Conservation (phyloP, 495 filamentous ascomycete genomes). For the Gamarada debralockiae region DNA sequence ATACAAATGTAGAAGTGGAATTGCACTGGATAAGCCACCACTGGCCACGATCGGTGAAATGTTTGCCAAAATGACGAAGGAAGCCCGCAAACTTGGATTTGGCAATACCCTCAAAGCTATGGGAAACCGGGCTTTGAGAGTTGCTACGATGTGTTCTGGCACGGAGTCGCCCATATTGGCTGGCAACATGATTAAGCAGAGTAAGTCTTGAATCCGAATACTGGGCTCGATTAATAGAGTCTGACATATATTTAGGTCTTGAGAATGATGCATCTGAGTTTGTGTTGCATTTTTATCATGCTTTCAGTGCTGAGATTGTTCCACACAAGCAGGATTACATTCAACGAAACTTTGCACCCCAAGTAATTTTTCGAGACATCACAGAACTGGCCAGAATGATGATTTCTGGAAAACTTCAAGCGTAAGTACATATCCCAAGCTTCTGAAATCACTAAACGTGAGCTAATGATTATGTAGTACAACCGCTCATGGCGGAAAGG, state of each 20-base stretch:
- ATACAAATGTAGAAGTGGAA: neutral
- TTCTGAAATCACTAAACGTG: neutral
- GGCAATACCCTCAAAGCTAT: neutral
- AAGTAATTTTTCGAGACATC: slow-evolving; percentile 67
- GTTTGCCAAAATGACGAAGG: neutral
- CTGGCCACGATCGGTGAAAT: neutral
- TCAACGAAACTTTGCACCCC: slow-evolving; percentile 63
- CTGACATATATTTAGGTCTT: too few relatives aligned
- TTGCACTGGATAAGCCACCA: neutral
- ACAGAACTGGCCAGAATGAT: slow-evolving; percentile 44
- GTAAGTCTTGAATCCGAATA: slow-evolving; percentile 10
- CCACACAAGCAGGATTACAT: slow-evolving; percentile 80
- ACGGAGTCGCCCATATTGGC: slow-evolving; percentile 77
- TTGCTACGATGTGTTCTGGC: slow-evolving; percentile 80
- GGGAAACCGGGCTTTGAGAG: slow-evolving; percentile 38
- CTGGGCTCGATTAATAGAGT: too few relatives aligned
- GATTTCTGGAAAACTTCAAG: slow-evolving; percentile 11
- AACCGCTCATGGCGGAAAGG: slow-evolving; percentile 65
- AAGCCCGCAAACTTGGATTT: neutral
- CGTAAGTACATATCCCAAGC: neutral
- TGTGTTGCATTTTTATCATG: slow-evolving; percentile 57
- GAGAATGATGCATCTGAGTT: too few relatives aligned
- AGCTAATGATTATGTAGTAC: slow-evolving; percentile 42
- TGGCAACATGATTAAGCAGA: slow-evolving; percentile 34
- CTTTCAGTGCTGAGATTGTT: slow-evolving; percentile 78